A percentile compares a stretch with the other conserved stretches of the same genome.
Evolutionary conservation across 2,329 filamentous ascomycete genomes (phyloP).

Genomic region (Stagonosporopsis cucurbitacearum): DNA sequence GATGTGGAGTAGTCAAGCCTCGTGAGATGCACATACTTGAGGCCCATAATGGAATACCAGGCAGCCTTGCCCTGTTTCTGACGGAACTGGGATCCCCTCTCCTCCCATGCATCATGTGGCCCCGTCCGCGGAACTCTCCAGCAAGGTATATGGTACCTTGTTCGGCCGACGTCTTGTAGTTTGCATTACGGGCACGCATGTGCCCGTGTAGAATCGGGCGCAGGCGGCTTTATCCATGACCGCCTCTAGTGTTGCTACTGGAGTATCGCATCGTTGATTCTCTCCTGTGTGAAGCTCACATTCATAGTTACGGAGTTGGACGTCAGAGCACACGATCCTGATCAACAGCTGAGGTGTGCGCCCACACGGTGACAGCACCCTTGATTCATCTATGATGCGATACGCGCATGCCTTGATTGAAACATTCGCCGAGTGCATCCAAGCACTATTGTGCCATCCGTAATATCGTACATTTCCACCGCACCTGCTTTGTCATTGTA

Average conservation of each 20-base stretch:
- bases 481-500: neutral
- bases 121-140: neutral
- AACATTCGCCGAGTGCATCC: neutral
- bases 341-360: neutral
- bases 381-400: neutral
- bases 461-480: constrained; percentile 1
- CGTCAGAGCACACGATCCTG: neutral
- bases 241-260: neutral
- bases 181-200: neutral
- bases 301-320: neutral
- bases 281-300: no score
- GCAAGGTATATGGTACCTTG: neutral
- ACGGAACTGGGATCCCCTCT: neutral
- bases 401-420: neutral
- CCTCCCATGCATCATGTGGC: neutral
- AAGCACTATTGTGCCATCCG: neutral
- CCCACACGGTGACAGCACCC: no score
- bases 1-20: neutral
- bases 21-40: neutral
- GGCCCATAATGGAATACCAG: neutral
- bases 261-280: neutral
- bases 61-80: neutral
- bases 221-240: neutral
- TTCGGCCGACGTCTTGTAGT: neutral
- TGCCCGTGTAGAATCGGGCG: neutral